These are phyloP conservation scores for Rhodotorula toruloides DNA, from an alignment of 768 basidiomycete genomes.

Conservation along the genomic window DNA sequence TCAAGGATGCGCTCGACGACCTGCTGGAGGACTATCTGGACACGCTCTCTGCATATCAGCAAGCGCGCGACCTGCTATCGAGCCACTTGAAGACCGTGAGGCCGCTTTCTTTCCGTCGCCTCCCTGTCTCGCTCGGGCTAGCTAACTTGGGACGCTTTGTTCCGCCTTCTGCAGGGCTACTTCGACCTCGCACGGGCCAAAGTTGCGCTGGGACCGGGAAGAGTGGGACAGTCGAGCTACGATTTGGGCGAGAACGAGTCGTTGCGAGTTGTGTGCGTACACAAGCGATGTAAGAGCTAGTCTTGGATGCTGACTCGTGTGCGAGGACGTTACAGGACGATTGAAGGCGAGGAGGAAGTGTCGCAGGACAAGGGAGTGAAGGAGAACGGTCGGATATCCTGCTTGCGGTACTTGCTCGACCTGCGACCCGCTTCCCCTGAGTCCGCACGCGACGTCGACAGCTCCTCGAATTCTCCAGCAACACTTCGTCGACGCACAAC, in stretches of 20 bases:
- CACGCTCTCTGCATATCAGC: conserved; percentile 3
- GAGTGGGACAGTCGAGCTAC: neutral
- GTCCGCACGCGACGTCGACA: too few relatives aligned
- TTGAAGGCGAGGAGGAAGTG: too few relatives aligned
- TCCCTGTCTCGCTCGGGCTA: neutral
- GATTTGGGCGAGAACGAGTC: conserved; percentile 1
- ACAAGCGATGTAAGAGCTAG: too few relatives aligned
- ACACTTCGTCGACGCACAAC: too few relatives aligned
- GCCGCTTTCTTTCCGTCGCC: neutral
- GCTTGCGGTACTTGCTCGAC: too few relatives aligned
- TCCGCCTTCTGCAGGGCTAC: neutral
- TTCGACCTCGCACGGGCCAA: conserved; percentile 22
- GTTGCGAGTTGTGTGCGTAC: neutral
- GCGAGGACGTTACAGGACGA: too few relatives aligned
- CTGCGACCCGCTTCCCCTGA: too few relatives aligned
- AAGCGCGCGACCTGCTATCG: neutral
- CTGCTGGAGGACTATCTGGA: conserved; percentile 22
- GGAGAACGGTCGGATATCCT: too few relatives aligned
- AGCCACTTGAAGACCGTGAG: neutral
- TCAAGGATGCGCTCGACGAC: neutral
- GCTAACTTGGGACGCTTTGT: neutral
- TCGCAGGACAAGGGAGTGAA: too few relatives aligned
- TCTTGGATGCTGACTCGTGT: too few relatives aligned
- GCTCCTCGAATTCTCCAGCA: too few relatives aligned
- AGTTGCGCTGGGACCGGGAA: conserved; percentile 8